Evolutionary conservation across 805 yeast species (phyloP), one percentile per base, ranked within the genome.

Genomic region (Pichia nanzhaoensis): DNA sequence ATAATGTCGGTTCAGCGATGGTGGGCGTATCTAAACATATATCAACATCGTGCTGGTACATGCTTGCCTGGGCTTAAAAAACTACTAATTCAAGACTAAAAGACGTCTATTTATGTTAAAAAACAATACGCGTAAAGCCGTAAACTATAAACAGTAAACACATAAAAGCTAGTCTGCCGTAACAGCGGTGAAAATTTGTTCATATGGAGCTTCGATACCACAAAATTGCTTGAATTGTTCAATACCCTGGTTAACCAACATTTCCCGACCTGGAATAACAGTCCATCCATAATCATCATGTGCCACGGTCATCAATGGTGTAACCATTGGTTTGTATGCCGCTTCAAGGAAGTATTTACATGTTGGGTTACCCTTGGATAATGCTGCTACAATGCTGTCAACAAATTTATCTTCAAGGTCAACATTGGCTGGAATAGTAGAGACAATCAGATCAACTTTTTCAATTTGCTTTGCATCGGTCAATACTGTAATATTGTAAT

Each of bases 241-340:
- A 41, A 85, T 81, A 39, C 97, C 99, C 67, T 93, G 99, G 65
- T 85, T 81, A 16, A 90, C 89, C 51, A 93, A 74, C 93, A 95
- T 85, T 57, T 89, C 87, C 31, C 84, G 79, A 12, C 99, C 99
- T 8, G 90, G 84, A 52, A 91, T 74, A n/a, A 82, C 82, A n/a
- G 70, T 71, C 95, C 96, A 88, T 7, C 75, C 73, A 50, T 64
- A 74, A 54, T 75, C 69, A 27, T 73, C 76, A 24, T 60, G 60
- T 7, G 97, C 96, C 20, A 84, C 59, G 55, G 70, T 69, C 96
- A 93, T 90, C 34, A 91, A 69, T 18, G 95, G 93, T 0, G 99
- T 91, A 16, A 81, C 73, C 22, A 77, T 68, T 16, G 98, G 98
- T 63, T 88, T 90, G 70, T 93, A 93, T 19, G 97, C 95, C 40